phyloP scores from a whole-genome alignment of 2,329 filamentous ascomycete species.

The Talaromyces sp. region DNA sequence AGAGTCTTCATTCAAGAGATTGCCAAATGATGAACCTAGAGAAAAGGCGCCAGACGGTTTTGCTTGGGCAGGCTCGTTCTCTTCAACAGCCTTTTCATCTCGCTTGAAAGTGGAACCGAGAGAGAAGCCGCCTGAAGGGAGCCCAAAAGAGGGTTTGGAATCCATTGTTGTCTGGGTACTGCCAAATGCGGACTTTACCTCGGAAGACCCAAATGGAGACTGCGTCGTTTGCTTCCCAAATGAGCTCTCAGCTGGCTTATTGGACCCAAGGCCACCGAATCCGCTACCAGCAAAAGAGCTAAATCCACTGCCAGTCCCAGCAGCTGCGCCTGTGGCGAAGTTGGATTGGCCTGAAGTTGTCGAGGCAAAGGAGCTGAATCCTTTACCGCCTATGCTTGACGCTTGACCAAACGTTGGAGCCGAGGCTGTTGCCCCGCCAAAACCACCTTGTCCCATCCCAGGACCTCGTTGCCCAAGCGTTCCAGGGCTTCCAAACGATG shows the following conservation, averaged over 20 bases:
- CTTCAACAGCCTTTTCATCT: slow-evolving; percentile 36
- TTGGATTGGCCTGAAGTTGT: slow-evolving; percentile 6
- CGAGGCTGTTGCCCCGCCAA: slow-evolving; percentile 17
- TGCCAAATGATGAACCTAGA: slow-evolving; percentile 34
- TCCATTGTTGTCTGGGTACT: slow-evolving; percentile 20
- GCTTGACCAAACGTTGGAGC: slow-evolving; percentile 25
- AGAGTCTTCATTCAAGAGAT: slow-evolving; percentile 31
- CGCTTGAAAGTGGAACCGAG: slow-evolving; percentile 42
- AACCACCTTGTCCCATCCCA: slow-evolving; percentile 30
- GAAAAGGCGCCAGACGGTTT: slow-evolving; percentile 32
- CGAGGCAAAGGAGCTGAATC: slow-evolving; percentile 12
- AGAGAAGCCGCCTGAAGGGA: slow-evolving; percentile 30
- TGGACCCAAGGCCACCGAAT: slow-evolving; percentile 29
- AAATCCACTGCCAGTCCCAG: slow-evolving; percentile 6
- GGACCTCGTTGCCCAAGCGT: slow-evolving; percentile 24
- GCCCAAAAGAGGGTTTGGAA: slow-evolving; percentile 25
- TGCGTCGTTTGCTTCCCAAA: slow-evolving; percentile 18
- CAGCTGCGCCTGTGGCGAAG: not conserved
- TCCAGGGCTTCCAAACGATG: slow-evolving; percentile 32
- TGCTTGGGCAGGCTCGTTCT: slow-evolving; percentile 20
- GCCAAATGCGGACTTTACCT: slow-evolving; percentile 22
- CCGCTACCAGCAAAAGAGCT: slow-evolving; percentile 22
- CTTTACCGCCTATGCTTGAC: slow-evolving; percentile 10
- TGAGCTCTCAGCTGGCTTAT: slow-evolving; percentile 8
- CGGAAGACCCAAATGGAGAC: slow-evolving; percentile 26